Evolutionary conservation across 306 rosid species (phyloP), one percentile per base, ranked within the genome.

Genomic region (Dryas octopetala): DNA sequence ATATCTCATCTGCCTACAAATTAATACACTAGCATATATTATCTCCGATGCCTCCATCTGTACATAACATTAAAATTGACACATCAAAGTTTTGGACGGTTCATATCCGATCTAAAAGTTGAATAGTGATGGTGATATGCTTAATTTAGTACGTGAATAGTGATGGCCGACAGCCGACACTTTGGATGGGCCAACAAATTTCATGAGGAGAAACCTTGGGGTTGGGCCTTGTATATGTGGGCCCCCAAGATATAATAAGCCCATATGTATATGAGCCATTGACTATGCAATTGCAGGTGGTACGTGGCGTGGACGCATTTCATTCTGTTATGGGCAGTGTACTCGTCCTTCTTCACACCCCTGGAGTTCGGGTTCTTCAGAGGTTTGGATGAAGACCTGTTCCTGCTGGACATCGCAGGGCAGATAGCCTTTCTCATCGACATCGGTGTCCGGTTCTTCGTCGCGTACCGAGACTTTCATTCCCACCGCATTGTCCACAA

Each of bases 321-420:
- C 78, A 87, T 90, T 23, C 76, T 90, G 76, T 2, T 86, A 74
- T 90, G 91, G 95, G 86, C 95, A 4, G 83, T 84, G 3, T 87
- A 87, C 82, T 90, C 95, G 0, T 87, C 95, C 41, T 90, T 90
- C 83, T 87, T 90, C 89, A 90, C 95, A 1, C 91, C 95, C 0
- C 55, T 90, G 72, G 95, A 90, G 79, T 90, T 90, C 3, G 95
- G 90, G 9, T 90, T 90, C 89, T 87, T 90, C 84, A 58, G 90
- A 61, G 95, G 95, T 1, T 67, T 90, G 14, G 89, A 87, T 2
- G 75, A 87, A 64, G 44, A 90, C 10, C 86, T 90, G 19, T 90
- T 90, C 86, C 72, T 90, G 55, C 87, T 90, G 1, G 95, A 90
- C 85, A 84, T 83, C 6, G 89, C 83, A 1, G 91, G 95, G 1